Evolutionary conservation across 257 asterid species (phyloP).

Genomic region (Rehmannia glutinosa): DNA sequence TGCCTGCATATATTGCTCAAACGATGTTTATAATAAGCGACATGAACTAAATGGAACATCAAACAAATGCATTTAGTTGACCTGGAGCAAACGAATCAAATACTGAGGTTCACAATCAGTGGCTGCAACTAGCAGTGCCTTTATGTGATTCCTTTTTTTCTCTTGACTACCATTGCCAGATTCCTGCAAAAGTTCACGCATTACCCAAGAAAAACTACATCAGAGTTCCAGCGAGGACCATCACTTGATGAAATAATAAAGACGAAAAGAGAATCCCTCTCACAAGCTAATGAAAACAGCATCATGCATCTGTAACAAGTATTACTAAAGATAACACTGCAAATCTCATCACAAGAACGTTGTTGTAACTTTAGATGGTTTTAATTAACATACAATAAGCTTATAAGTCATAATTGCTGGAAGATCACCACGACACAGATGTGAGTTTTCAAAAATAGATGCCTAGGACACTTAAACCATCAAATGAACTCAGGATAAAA

Average conservation of each 20-base stretch:
- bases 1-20: slow-evolving; percentile 55
- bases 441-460: no score
- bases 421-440: no score
- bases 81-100: slow-evolving; percentile 97
- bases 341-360: background rate
- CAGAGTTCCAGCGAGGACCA: background rate
- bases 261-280: background rate
- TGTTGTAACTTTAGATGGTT: no score
- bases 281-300: slow-evolving; percentile 6
- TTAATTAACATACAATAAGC: no score
- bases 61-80: slow-evolving; percentile 19
- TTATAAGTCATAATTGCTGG: no score
- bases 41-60: slow-evolving; percentile 11
- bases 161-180: slow-evolving; percentile 94
- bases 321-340: background rate
- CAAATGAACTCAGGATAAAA: no score
- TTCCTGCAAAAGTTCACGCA: slow-evolving; percentile 47
- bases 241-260: slow-evolving; percentile 3
- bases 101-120: slow-evolving; percentile 96
- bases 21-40: slow-evolving; percentile 25
- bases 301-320: background rate
- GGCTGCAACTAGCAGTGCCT: slow-evolving; percentile 86
- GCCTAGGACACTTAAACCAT: no score
- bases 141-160: slow-evolving; percentile 85
- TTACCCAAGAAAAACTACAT: slow-evolving; percentile 10